Evolutionary conservation across 129 eudicot genomes (phyloP).

Genomic region (Oenanthe sinensis): DNA sequence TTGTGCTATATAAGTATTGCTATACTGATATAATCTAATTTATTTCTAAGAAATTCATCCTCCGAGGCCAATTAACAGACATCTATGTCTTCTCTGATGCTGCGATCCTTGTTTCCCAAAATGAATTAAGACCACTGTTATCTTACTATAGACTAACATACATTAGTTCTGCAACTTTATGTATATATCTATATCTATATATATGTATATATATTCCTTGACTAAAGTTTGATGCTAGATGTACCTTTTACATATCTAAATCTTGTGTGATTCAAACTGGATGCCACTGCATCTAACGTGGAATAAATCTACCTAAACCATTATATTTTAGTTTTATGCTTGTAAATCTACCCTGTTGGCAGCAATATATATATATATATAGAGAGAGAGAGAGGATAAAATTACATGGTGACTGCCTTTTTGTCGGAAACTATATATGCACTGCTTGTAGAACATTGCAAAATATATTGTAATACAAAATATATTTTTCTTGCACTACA

Average conservation of each 20-base stretch:
- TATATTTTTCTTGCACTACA: too few species aligned
- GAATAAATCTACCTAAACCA: not conserved
- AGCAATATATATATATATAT: too few species aligned
- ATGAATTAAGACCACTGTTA: not conserved
- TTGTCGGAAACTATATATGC: too few species aligned
- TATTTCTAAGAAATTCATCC: not conserved
- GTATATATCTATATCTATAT: not conserved
- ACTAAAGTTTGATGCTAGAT: not conserved
- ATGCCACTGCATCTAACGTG: not conserved
- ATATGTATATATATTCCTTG: not conserved
- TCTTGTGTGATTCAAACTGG: not conserved
- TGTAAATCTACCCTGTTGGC: not conserved
- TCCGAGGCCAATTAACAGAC: not conserved
- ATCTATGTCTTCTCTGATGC: not conserved
- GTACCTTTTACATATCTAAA: not conserved
- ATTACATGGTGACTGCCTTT: too few species aligned
- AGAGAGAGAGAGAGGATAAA: too few species aligned
- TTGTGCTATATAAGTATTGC: not conserved
- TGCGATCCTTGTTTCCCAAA: not conserved
- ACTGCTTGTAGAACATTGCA: too few species aligned
- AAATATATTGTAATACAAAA: too few species aligned
- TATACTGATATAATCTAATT: not conserved
- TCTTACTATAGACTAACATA: too few species aligned
- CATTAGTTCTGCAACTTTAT: not conserved
- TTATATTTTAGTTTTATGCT: not conserved